Conservation (phyloP, 108 stramenopile genomes). For the Cylindrotheca closterium region DNA sequence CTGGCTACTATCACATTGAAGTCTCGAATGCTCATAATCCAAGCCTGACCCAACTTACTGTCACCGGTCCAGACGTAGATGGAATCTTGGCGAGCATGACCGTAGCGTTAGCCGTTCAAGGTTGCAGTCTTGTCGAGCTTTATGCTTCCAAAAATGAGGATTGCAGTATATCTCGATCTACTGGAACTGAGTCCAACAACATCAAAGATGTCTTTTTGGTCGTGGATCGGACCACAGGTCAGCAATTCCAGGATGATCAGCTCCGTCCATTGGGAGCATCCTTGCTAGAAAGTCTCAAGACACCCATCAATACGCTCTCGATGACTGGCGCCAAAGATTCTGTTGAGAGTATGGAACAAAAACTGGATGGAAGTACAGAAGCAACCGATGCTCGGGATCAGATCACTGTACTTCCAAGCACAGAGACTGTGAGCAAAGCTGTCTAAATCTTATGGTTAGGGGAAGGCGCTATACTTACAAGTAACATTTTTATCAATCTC, state of each 20-base stretch:
- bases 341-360: neutral
- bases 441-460: too few species aligned
- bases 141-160: constrained; percentile 36
- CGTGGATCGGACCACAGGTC: constrained; percentile 38
- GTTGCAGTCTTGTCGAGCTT: constrained; percentile 49
- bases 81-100: constrained; percentile 64
- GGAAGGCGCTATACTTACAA: too few species aligned
- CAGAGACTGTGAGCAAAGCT: too few species aligned
- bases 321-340: neutral
- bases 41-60: constrained; percentile 22
- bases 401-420: constrained; percentile 8
- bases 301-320: constrained; percentile 12
- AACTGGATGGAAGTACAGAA: constrained; percentile 1
- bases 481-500: too few species aligned
- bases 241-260: constrained; percentile 47
- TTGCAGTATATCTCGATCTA: neutral
- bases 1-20: constrained; percentile 18
- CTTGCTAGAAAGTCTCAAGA: constrained; percentile 26
- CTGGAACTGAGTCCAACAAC: neutral
- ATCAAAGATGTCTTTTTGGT: constrained; percentile 46
- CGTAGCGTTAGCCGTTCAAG: constrained; percentile 37
- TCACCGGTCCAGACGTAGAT: constrained; percentile 61
- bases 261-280: constrained; percentile 41
- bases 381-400: neutral
- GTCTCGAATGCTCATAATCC: constrained; percentile 12